Base-by-base conservation (phyloP, 1,284 basidiomycete genomes). In the Rhodotorula sp. region DNA sequence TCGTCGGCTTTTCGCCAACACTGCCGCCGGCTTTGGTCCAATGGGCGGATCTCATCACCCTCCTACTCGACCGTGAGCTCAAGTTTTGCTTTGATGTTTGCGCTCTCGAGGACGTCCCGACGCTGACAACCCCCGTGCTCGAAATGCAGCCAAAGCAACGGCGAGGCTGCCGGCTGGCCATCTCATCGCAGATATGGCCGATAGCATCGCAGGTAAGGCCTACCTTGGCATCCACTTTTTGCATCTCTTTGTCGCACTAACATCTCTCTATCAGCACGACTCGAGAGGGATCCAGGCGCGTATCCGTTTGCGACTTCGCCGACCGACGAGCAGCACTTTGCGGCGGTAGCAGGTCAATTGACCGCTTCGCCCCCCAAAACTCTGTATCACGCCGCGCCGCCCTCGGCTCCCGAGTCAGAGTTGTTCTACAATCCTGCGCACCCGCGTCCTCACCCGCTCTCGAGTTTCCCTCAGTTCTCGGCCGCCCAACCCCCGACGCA, bases 1-100 rank as follows among this genome's bases (percentile, higher is more conserved):
- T 58, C 42, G 68, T 69, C 18, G 63, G 53, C 8, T 29, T 53
- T 37, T 37, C 37, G 37, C 48, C 20, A 3, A 26, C 20, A 0
- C 17, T 42, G 10, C 48, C 54, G 3, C 10, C 22, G 29, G 59
- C 61, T 29, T 12, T 7, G 2, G 64, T 69, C 2, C 17, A 44
- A 5, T 73, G 72, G 72, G 24, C 29, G 29, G 62, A 73, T 51
- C 49, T 73, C 10, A 56, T 73, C 17, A 49, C 42, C 8, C 51
- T 73, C 6, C 64, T 73, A 5, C 48, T 55, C 33, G 15, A 67
- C 37, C 65, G 71, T 72, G 51, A 62, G 68, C 55, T 2, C 6
- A 6, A 24, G 12, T 42, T 30, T 12, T 37, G 10, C 37, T 12
- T 10, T 37, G 37, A 37, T 12, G 37, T 37, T 37, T 10, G 37